phyloP scores from a whole-genome alignment of 768 basidiomycete species.

The Hypholoma sublateritium region DNA sequence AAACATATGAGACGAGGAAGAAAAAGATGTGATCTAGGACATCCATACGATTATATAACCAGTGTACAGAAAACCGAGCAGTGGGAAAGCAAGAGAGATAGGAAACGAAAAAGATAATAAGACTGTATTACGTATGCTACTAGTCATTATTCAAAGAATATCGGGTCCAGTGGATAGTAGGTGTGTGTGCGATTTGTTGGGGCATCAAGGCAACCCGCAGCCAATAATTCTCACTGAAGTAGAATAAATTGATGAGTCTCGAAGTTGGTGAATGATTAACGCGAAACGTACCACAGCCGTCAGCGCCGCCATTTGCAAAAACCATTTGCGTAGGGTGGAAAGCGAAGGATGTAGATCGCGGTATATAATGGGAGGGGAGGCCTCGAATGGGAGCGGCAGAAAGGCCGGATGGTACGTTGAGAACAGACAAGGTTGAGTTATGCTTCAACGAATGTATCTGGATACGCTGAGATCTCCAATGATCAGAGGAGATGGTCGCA shows the following conservation, averaged over 20 bases:
- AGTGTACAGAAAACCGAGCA: neutral
- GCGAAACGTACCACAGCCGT: constrained; percentile 54
- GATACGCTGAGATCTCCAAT: constrained; percentile 68
- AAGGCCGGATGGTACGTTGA: constrained; percentile 55
- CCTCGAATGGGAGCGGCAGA: constrained; percentile 53
- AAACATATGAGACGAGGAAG: too few relatives aligned
- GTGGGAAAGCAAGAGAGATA: neutral
- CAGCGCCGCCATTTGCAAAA: constrained; percentile 69
- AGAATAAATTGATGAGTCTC: neutral
- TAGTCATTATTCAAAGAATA: neutral
- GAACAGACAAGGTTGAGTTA: constrained; percentile 39
- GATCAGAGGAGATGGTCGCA: constrained; percentile 56
- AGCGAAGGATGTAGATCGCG: constrained; percentile 59
- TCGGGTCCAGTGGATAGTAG: neutral
- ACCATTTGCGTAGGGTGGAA: constrained; percentile 92
- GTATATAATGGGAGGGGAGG: constrained; percentile 58
- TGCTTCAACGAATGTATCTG: constrained; percentile 56
- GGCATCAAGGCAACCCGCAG: neutral
- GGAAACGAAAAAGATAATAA: neutral
- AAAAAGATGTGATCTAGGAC: too few relatives aligned
- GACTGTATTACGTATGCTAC: neutral
- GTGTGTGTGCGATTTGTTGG: neutral
- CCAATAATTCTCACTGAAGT: constrained; percentile 3
- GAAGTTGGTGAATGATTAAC: neutral
- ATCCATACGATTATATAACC: neutral